Evolutionary conservation across 768 basidiomycete genomes (phyloP), one percentile per base, ranked within the genome.

Genomic region (Leucosporidium yakuticum): DNA sequence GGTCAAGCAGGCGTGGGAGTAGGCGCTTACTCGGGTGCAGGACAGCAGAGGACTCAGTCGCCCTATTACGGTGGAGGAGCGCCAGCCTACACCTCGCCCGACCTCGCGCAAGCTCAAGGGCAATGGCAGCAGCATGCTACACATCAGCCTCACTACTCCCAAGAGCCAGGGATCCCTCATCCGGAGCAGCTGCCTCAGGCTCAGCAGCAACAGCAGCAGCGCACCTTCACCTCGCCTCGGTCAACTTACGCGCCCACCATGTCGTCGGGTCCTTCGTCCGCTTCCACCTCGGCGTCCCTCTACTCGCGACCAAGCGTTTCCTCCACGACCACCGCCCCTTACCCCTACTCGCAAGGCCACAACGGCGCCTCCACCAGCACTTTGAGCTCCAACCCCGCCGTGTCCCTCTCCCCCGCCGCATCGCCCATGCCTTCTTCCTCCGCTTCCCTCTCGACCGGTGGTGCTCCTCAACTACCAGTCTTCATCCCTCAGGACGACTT

Each of bases 401-500:
- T 59, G 7, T 63, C 60, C 31, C 55, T 51, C 51, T 71, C 67
- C 64, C 61, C 57, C 65, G 17, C 58, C 57, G 1, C 29, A 48
- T n/a, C n/a, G n/a, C n/a, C n/a, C n/a, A n/a, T n/a, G n/a, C n/a
- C n/a, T n/a, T n/a, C n/a, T n/a, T 65, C 65, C 4, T 31, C 55
- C 59, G n/a, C 51, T 5, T 21, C 21, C 56, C 15, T 50, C n/a
- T 19, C 44, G 39, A 27, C 47, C 9, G 48, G 48, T 11, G 53
- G 62, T 21, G 67, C 67, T 19, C 67, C 70, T 23, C 61, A 62
- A 7, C 60, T 69, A 2, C 71, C 71, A 47, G 67, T 63, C 36
- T 66, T 72, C 54, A n/a, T 55, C 3, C 32, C 63, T 79, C 0
- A 82, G 74, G 25, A 78, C 25, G 51, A 83, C 77, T 73, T 83